Base-by-base conservation (phyloP, 495 filamentous ascomycete genomes). In the Penicillium canariense region DNA sequence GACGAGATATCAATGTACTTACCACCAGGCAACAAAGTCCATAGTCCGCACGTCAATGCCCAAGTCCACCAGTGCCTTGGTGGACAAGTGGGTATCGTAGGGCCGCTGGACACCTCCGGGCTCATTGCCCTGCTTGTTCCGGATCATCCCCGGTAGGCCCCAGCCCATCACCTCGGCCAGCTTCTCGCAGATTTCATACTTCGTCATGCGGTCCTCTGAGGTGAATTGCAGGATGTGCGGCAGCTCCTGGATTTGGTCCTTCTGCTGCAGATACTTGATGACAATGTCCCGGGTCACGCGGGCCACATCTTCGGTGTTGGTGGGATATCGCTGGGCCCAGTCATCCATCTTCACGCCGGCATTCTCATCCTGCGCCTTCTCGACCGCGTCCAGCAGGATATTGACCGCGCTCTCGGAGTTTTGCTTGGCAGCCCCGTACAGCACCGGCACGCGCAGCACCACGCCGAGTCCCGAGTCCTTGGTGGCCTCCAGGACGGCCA, bases 41-140 rank as follows among this genome's bases (percentile, higher is more conserved):
- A 86, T 78, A 0, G 90, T 91, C 17, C 76, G 71, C 36, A 93
- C 85, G 61, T 89, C 78, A 49, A 97, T 88, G 0, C 84, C 90
- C 49, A 96, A 61, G 15, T 91, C 84, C 67, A 81, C 83, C 50
- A 97, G 68, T 25, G 74, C 83, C 74, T 84, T 82, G 15, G 84
- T 96, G 49, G 88, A 90, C 20, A 97, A 77, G 65, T 96, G 90
- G 53, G 87, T 91, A 70, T 97, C 91, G 72, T 90, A 96, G 9
- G 92, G 92, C 48, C 92, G 81, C 74, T 90, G 79, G 14, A 91
- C 89, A 20, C 78, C 75, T 25, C 84, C 84, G 23, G 87, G 88
- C 50, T 93, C 88, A 61, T 90, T 88, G 5, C 85, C 87, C 62
- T 91, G 78, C 50, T 86, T 79, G 60, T 90, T 90, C 10, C 83